These are phyloP conservation scores for Clarkia xantiana DNA, from an alignment of 345 rosid genomes.

Conservation along the genomic window DNA sequence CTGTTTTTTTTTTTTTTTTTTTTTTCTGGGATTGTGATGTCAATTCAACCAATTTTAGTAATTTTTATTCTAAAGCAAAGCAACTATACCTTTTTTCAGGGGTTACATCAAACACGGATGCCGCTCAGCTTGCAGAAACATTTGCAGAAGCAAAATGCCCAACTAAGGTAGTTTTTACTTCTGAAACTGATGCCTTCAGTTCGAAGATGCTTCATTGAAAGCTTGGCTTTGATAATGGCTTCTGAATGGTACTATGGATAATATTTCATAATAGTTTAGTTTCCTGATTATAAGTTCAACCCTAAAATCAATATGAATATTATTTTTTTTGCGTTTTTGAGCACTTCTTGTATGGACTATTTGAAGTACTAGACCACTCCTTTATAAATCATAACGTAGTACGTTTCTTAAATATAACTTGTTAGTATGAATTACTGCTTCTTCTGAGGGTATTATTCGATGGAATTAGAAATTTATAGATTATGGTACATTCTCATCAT, in stretches of 20 bases:
- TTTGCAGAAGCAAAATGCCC: constrained; percentile 77
- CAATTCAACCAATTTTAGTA: neutral
- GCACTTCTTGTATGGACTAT: too few relatives aligned
- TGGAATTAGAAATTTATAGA: too few relatives aligned
- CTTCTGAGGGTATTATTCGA: too few relatives aligned
- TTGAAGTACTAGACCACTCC: too few relatives aligned
- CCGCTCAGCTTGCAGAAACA: constrained; percentile 96
- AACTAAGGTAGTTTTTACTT: constrained; percentile 43
- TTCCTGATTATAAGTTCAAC: too few relatives aligned
- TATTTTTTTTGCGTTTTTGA: too few relatives aligned
- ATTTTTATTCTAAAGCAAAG: constrained; percentile 8
- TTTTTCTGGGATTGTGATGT: neutral
- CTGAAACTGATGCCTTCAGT: neutral
- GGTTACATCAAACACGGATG: constrained; percentile 91
- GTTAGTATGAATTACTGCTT: too few relatives aligned
- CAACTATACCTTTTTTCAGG: constrained; percentile 31
- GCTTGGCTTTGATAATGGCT: neutral
- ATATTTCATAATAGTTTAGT: too few relatives aligned
- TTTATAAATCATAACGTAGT: too few relatives aligned
- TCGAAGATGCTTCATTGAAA: neutral
- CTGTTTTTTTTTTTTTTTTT: neutral
- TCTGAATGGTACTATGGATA: neutral
- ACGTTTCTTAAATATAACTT: too few relatives aligned
- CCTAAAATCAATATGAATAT: too few relatives aligned
- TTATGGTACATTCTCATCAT: too few relatives aligned